phyloP scores from a whole-genome alignment of 345 rosid genomes.

The Populus davidiana region DNA sequence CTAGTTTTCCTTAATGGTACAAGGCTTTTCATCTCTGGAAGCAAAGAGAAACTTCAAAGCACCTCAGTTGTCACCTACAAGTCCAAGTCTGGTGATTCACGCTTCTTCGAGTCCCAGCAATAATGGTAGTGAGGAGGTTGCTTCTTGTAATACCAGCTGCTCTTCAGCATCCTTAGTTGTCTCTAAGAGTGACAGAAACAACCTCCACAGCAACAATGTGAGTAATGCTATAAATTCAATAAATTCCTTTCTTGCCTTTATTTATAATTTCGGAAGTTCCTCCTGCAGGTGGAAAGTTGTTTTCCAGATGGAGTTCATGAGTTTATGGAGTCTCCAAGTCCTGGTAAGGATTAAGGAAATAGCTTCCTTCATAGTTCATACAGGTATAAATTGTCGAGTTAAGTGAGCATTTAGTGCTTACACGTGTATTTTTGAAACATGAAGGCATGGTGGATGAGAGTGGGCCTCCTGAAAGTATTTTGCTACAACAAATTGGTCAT shows the following conservation, averaged over 20 bases:
- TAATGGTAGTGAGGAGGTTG: slow-evolving; percentile 25
- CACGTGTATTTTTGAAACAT: slow-evolving; percentile 1
- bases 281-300: slow-evolving; percentile 44
- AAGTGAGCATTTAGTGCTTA: not conserved
- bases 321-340: slow-evolving; percentile 24
- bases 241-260: slow-evolving; percentile 2
- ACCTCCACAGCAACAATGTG: slow-evolving; percentile 30
- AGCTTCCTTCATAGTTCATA: not conserved
- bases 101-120: slow-evolving; percentile 35
- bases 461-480: slow-evolving; percentile 18
- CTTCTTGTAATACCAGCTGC: slow-evolving; percentile 30
- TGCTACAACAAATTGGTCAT: slow-evolving; percentile 21
- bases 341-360: slow-evolving; percentile 32
- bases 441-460: slow-evolving; percentile 22
- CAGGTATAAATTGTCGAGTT: not conserved
- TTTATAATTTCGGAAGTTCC: slow-evolving; percentile 6
- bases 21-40: slow-evolving; percentile 86
- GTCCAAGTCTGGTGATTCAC: slow-evolving; percentile 36
- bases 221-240: slow-evolving; percentile 28
- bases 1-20: slow-evolving; percentile 42
- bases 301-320: slow-evolving; percentile 22
- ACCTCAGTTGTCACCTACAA: slow-evolving; percentile 51
- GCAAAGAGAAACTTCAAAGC: slow-evolving; percentile 71
- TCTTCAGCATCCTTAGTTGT: slow-evolving; percentile 17
- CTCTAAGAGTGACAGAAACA: slow-evolving; percentile 18